A percentile compares a stretch with the other conserved stretches of the same genome.
Evolutionary conservation across 1,284 basidiomycete species (phyloP).

Genomic region (Salmacisia buchloeana): DNA sequence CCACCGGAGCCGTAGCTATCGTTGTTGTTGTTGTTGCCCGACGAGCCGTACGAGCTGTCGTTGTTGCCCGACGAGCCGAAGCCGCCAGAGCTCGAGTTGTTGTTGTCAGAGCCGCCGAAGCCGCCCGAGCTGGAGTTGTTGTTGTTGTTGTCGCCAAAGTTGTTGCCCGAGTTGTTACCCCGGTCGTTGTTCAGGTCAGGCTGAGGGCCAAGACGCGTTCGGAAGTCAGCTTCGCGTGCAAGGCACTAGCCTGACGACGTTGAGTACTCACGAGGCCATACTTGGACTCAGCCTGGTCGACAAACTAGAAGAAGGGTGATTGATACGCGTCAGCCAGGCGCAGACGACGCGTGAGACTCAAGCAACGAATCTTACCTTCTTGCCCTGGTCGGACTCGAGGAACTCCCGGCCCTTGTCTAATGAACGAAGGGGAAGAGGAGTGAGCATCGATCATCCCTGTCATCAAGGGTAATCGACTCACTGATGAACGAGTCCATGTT

Average conservation of each 20-base stretch:
- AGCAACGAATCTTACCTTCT: no score
- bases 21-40: conserved; percentile 8
- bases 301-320: background rate
- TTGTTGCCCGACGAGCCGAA: conserved; percentile 15
- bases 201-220: background rate
- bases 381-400: conserved; percentile 28
- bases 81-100: conserved; percentile 13
- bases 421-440: background rate
- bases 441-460: background rate
- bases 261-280: conserved; percentile 4
- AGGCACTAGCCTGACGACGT: no score
- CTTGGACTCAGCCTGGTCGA: background rate
- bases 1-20: conserved; percentile 2
- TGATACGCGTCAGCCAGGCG: background rate
- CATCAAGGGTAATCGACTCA: background rate
- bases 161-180: conserved; percentile 20
- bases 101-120: conserved; percentile 8
- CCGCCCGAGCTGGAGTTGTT: conserved; percentile 11
- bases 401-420: conserved; percentile 39
- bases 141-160: conserved; percentile 12
- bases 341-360: background rate
- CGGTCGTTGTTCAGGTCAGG: conserved; percentile 17
- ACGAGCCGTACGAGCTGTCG: conserved; percentile 9
- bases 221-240: no score
- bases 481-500: conserved; percentile 36